Conservation (phyloP, 352 stramenopile species). For the Phytophthora melonis region DNA sequence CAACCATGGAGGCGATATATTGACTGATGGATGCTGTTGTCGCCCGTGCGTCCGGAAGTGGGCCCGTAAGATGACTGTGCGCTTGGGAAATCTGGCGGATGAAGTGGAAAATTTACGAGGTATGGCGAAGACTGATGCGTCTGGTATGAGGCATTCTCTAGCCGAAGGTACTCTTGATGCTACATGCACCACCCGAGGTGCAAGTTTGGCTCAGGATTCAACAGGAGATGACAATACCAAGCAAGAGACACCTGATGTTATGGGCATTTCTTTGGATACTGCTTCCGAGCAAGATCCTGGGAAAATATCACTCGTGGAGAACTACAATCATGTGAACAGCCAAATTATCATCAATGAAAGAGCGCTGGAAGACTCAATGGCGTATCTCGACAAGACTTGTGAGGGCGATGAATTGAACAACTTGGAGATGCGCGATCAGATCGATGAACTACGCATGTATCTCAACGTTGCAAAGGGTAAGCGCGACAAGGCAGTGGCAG, state of each 20-base stretch:
- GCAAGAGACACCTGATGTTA: too few species aligned
- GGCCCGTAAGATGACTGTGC: constrained; percentile 2
- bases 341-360: constrained; percentile 45
- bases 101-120: background rate
- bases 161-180: background rate
- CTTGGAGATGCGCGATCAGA: constrained; percentile 37
- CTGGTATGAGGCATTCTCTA: background rate
- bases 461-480: constrained; percentile 38
- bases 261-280: background rate
- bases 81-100: background rate
- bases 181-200: background rate
- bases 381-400: constrained; percentile 30
- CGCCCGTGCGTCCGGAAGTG: constrained; percentile 13
- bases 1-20: constrained; percentile 4
- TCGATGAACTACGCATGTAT: constrained; percentile 35
- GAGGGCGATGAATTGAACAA: constrained; percentile 27
- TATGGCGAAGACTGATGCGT: background rate
- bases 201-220: too few species aligned
- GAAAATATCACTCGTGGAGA: constrained; percentile 6
- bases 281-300: constrained; percentile 12
- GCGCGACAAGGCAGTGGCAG: constrained; percentile 47
- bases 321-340: constrained; percentile 42
- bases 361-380: constrained; percentile 32
- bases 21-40: constrained; percentile 17
- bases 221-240: too few species aligned